Evolutionary conservation across 2,329 filamentous ascomycete genomes (phyloP).

Genomic region (Sporothrix pallida): DNA sequence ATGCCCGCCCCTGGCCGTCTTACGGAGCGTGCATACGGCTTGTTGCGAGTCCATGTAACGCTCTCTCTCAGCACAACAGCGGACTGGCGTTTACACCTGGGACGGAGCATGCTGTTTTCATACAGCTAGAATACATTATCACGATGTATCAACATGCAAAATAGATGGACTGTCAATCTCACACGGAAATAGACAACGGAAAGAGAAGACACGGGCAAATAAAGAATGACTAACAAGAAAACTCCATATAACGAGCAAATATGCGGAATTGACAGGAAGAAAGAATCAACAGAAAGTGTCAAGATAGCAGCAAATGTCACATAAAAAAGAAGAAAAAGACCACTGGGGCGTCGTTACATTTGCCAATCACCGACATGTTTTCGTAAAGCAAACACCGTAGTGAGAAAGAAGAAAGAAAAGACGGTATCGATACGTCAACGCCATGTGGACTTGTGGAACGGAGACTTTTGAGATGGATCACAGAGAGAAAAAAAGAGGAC

Average conservation of each 20-base stretch:
- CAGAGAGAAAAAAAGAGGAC: neutral
- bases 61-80: slow-evolving; percentile 6
- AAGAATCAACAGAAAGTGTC: neutral
- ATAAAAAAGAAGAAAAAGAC: neutral
- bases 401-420: neutral
- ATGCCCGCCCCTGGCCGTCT: slow-evolving; percentile 10
- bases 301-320: no score
- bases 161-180: neutral
- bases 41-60: slow-evolving; percentile 8
- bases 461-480: neutral
- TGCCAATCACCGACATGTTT: neutral
- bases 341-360: neutral
- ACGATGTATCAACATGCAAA: neutral
- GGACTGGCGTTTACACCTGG: no score
- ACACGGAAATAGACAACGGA: no score
- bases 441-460: neutral
- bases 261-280: neutral
- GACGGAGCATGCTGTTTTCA: no score
- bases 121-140: neutral
- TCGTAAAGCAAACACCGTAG: slow-evolving; percentile 15
- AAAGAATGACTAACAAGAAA: neutral
- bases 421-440: no score
- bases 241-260: neutral
- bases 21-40: neutral
- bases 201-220: neutral